Conservation (phyloP, 129 eudicot genomes). For the Logfia minima region DNA sequence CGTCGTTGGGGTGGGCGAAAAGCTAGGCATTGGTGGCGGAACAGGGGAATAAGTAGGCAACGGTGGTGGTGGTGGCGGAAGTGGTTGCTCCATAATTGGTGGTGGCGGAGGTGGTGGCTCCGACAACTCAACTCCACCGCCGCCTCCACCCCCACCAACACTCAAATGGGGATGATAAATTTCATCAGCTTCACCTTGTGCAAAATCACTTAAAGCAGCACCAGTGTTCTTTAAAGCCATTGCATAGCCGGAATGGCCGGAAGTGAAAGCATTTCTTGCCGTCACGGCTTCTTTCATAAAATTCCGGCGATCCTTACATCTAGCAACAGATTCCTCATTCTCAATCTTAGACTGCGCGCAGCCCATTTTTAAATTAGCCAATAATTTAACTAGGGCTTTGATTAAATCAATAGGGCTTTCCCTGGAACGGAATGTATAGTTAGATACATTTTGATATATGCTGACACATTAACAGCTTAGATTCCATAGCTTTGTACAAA, state of each 20-base stretch:
- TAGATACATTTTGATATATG: not conserved
- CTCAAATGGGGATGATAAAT: conserved; percentile 27
- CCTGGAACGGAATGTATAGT: conserved; percentile 22
- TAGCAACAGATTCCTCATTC: conserved; percentile 84
- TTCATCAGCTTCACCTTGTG: conserved; percentile 70
- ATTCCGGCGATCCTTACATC: conserved; percentile 89
- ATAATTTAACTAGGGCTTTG: conserved; percentile 23
- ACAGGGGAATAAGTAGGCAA: conserved; percentile 46
- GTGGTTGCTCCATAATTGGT: conserved; percentile 47
- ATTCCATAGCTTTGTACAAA: conserved; percentile 31
- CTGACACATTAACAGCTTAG: conserved; percentile 10
- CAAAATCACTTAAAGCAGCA: conserved; percentile 90
- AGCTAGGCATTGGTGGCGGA: conserved; percentile 74
- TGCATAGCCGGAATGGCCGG: conserved; percentile 78
- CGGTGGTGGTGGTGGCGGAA: conserved; percentile 73
- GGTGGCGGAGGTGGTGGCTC: conserved; percentile 69
- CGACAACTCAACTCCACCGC: conserved; percentile 31
- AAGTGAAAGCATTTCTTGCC: conserved; percentile 73
- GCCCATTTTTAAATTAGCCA: conserved; percentile 53
- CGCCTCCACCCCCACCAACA: conserved; percentile 22
- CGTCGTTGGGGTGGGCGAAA: conserved; percentile 57
- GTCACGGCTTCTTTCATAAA: conserved; percentile 84
- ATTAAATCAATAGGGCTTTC: conserved; percentile 8
- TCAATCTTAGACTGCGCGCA: conserved; percentile 97
- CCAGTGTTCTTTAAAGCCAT: conserved; percentile 81